These are phyloP conservation scores for Plasmodium chabaudi DNA, from an alignment of 169 alveolate genomes.

Conservation along the genomic window DNA sequence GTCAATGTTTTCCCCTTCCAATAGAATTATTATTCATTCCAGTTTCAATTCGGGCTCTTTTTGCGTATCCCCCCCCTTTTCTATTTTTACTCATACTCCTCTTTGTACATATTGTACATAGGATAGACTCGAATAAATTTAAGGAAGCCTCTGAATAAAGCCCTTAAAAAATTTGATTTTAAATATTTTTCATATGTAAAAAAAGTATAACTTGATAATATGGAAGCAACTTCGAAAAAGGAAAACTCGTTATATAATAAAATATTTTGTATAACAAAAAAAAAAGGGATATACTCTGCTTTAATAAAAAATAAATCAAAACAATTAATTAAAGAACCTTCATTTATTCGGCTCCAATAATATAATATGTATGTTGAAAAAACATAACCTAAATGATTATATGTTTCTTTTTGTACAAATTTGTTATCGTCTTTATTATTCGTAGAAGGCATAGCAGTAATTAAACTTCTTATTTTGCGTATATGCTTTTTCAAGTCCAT, in stretches of 20 bases:
- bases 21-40: too few species aligned
- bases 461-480: constrained; percentile 6
- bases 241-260: constrained; percentile 79
- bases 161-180: constrained; percentile 20
- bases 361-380: constrained; percentile 81
- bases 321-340: constrained; percentile 84
- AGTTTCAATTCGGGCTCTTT: too few species aligned
- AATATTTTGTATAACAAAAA: constrained; percentile 82
- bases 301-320: constrained; percentile 80
- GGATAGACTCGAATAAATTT: constrained; percentile 27
- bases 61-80: too few species aligned
- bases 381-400: constrained; percentile 80
- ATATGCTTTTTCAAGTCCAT: constrained; percentile 37
- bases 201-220: constrained; percentile 52
- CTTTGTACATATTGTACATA: constrained; percentile 46
- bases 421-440: constrained; percentile 10
- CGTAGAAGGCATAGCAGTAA: neutral
- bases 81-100: constrained; percentile 41
- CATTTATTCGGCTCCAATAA: constrained; percentile 86
- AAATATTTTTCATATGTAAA: constrained; percentile 49
- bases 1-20: too few species aligned
- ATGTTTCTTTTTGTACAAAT: constrained; percentile 32
- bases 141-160: constrained; percentile 5
- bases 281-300: constrained; percentile 82
- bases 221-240: constrained; percentile 76